phyloP scores from a whole-genome alignment of 73 alveolate genomes.

The Paramecium primaurelia region DNA sequence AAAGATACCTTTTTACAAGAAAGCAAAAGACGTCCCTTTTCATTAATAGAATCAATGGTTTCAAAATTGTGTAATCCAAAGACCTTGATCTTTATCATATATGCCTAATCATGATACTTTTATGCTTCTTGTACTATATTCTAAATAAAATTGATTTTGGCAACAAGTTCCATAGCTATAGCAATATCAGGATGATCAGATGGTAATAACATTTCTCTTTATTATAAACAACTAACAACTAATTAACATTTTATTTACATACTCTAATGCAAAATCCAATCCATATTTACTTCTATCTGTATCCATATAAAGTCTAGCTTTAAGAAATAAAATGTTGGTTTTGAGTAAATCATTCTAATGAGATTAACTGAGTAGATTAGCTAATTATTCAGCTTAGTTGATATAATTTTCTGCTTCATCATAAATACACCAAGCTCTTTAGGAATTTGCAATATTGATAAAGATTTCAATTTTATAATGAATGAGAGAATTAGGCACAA shows the following conservation, averaged over 20 bases:
- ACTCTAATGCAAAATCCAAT: not conserved
- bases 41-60: constrained; percentile 22
- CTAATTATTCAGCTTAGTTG: not conserved
- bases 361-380: not conserved
- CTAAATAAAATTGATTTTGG: not conserved
- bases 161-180: constrained; percentile 20
- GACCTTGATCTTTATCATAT: not conserved
- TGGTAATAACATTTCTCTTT: not conserved
- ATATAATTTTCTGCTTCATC: not conserved
- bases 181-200: constrained; percentile 43
- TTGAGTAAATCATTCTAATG: not conserved
- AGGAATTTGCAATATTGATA: not conserved
- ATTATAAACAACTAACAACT: not conserved
- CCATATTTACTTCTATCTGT: constrained; percentile 5
- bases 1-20: not conserved
- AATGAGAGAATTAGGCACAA: not conserved
- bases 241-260: not conserved
- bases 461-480: not conserved
- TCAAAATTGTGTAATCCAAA: constrained; percentile 33
- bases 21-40: not conserved
- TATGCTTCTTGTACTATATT: not conserved
- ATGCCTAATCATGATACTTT: constrained; percentile 24
- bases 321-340: not conserved
- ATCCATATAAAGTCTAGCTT: constrained; percentile 25
- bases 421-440: constrained; percentile 29